phyloP scores from a whole-genome alignment of 2,329 filamentous ascomycete species.

The Phialophora verrucosa region DNA sequence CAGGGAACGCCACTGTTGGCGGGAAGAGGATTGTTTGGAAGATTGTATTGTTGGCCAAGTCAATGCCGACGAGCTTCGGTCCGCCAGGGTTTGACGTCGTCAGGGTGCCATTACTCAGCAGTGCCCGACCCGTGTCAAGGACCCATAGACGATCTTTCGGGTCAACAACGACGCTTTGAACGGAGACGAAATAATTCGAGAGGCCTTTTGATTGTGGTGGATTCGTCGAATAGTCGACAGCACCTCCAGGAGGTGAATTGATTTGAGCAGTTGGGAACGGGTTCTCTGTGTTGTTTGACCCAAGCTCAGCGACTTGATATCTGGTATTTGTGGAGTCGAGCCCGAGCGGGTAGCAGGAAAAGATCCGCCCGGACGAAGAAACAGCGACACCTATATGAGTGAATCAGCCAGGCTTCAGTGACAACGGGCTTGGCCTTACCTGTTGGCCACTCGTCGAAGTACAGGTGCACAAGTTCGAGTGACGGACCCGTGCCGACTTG shows the following conservation, averaged over 20 bases:
- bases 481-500: slow-evolving; percentile 49
- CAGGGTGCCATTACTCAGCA: slow-evolving; percentile 52
- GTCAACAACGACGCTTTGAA: slow-evolving; percentile 60
- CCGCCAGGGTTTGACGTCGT: slow-evolving; percentile 55
- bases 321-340: slow-evolving; percentile 57
- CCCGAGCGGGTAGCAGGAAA: slow-evolving; percentile 59
- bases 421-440: slow-evolving; percentile 38
- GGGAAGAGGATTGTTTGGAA: slow-evolving; percentile 60
- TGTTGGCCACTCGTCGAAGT: slow-evolving; percentile 58
- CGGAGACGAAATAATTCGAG: slow-evolving; percentile 57
- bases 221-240: slow-evolving; percentile 58
- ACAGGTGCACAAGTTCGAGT: slow-evolving; percentile 58
- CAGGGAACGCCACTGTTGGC: slow-evolving; percentile 52
- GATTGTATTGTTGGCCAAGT: slow-evolving; percentile 53
- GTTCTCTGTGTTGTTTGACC: slow-evolving; percentile 50
- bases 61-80: slow-evolving; percentile 58
- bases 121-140: slow-evolving; percentile 58
- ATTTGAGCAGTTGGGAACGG: slow-evolving; percentile 52
- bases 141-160: slow-evolving; percentile 59
- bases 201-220: slow-evolving; percentile 55
- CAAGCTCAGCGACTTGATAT: slow-evolving; percentile 58
- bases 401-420: not conserved
- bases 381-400: slow-evolving; percentile 54
- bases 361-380: slow-evolving; percentile 57
- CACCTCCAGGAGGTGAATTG: slow-evolving; percentile 57